These are phyloP conservation scores for Fusarium sp. DNA, from an alignment of 2,329 filamentous ascomycete species.

Conservation along the genomic window DNA sequence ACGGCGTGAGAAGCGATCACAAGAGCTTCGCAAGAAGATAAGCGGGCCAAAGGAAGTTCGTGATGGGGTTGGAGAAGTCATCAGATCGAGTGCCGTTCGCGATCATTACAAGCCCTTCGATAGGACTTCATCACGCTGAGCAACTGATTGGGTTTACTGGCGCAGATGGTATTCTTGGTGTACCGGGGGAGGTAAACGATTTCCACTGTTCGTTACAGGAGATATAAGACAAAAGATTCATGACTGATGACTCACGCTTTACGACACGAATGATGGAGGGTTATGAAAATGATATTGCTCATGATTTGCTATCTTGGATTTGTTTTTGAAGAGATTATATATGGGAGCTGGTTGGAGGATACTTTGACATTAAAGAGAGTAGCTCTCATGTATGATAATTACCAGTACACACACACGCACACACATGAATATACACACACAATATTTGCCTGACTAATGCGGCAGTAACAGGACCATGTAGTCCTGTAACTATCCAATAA, in stretches of 20 bases:
- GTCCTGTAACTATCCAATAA: background rate
- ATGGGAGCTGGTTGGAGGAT: conserved; percentile 25
- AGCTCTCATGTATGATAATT: conserved; percentile 35
- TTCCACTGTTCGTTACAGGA: background rate
- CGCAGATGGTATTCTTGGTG: background rate
- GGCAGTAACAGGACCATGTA: background rate
- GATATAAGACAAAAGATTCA: conserved; percentile 33
- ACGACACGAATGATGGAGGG: conserved; percentile 36
- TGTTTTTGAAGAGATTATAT: conserved; percentile 23
- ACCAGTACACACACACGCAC: background rate
- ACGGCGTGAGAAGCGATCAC: conserved; percentile 66
- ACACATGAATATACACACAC: conserved; percentile 13
- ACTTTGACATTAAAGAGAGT: conserved; percentile 20
- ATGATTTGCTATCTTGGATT: conserved; percentile 28
- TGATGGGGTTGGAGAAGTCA: conserved; percentile 67
- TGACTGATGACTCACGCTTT: conserved; percentile 42
- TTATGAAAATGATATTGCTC: conserved; percentile 26
- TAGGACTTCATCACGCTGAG: conserved; percentile 3
- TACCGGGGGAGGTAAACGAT: background rate
- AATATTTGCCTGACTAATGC: conserved; percentile 16
- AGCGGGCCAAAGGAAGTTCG: conserved; percentile 67
- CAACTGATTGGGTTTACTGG: background rate
- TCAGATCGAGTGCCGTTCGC: conserved; percentile 52
- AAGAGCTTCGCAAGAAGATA: conserved; percentile 68
- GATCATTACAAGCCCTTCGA: conserved; percentile 25